Base-by-base conservation (phyloP, 2,329 filamentous ascomycete genomes). In the Colletotrichum melonis region DNA sequence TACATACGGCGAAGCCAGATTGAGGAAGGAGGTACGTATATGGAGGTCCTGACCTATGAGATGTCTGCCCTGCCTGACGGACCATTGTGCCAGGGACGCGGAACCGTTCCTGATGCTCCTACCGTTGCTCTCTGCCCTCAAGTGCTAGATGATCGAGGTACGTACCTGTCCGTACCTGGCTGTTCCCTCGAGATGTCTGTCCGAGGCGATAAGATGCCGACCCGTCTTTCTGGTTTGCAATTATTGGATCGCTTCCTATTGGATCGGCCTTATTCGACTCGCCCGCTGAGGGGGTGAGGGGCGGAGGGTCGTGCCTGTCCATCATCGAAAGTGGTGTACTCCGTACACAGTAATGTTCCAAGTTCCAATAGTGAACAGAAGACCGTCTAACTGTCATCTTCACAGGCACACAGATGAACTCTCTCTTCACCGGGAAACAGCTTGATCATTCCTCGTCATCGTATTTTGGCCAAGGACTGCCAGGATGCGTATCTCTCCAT, bases 161-260 rank as follows among this genome's bases (percentile, higher is more conserved):
- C 54, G 56, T 60, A 52, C 12, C 19, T 46, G 6, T 9, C 4
- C 42, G 19, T 49, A 49, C 42, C 19, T 49, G 16, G 42, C 19
- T 49, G 9, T 67, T 26, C 38, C 14, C 24, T 42, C 66, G 56
- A 56, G 26, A 59, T 5, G 56, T 57, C 65, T 62, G 60, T 70
- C 70, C 56, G 60, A 60, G 60, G 70, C 70, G 56, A 66, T 32
- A 42, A 57, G 60, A 38, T 73, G 56, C 67, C 67, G 56, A 70
- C 30, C 62, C 67, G 67, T 62, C 56, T 62, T 52, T 57, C 56
- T 32, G 28, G 46, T 24, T 46, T 55, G 66, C 38, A 70, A 38
- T 63, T 7, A 65, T 69, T 73, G 70, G 70, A 56, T 70, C 67
- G 35, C 70, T 57, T 70, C 70, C 46, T 59, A 73, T 57, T 65